Evolutionary conservation across 192 early-diverging fungal species (phyloP), one percentile per base, ranked within the genome.

Genomic region (Helicostylum pulchrum): DNA sequence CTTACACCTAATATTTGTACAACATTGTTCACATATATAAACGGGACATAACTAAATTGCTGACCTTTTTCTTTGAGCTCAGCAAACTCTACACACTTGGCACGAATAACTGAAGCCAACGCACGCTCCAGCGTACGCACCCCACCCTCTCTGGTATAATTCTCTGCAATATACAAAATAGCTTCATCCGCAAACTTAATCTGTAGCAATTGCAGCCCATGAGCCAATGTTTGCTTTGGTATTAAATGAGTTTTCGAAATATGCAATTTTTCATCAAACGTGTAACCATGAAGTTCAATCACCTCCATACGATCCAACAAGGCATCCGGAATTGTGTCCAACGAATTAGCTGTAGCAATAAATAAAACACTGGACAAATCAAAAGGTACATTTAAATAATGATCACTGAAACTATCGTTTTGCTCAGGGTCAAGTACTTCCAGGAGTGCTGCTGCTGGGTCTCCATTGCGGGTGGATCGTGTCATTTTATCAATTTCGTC

Each of bases 381-480:
- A 55, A 83, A 76, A 5, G 84, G 79, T 7, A 91, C 80, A 64
- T 90, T 89, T 30, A 93, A 57, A 67, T 92, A 93, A 66, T 94
- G 91, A 69, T 93, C 93, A 0, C 77, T 81, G 70, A 94, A 94
- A 1, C 83, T 86, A 17, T 74, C 71, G 61, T 94, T 94, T 70
- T 94, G 92, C 64, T 93, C 92, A 9, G 92, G 90, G 71, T 94
- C 92, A 46, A 94, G 77, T 1, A 92, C 85, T 70, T 94, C 92
- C 14, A 94, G 75, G 15, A 94, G 71, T n/a, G 92, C 92, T 30
- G 90, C 87, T 0, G 88, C 73, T 57, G 91, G 91, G 66, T 94
- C 90, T 1, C 91, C 92, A 46, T 89, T 80, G 43, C 76, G 65
- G 15, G 75, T 68, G 42, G 86, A 85, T 19, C 80, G 80, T 1